Percentiles rank a stretch among this genome's conserved stretches.
Evolutionary conservation across 2,329 filamentous ascomycete species (phyloP).

Genomic region (Epicoccum nigrum): DNA sequence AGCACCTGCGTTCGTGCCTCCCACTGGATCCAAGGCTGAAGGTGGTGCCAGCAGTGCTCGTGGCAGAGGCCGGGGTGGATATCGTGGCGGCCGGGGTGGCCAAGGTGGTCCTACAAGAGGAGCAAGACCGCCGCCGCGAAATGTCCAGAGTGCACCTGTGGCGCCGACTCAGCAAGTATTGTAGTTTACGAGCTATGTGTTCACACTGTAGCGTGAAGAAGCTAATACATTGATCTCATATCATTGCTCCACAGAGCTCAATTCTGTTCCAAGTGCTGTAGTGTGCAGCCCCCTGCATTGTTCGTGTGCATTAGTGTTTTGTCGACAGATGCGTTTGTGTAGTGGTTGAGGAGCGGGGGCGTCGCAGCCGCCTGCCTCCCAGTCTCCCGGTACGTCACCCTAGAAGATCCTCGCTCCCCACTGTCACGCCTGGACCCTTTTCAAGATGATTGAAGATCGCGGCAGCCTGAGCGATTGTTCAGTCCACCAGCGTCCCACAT

Average conservation of each 20-base stretch:
- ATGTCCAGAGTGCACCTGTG: constrained; percentile 15
- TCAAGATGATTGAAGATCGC: not conserved
- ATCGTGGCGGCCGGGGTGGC: constrained; percentile 32
- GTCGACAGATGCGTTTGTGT: too few species aligned
- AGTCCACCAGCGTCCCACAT: not conserved
- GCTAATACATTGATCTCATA: not conserved
- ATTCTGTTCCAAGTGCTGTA: too few species aligned
- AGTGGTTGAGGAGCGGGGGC: too few species aligned
- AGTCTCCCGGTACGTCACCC: constrained; percentile 2
- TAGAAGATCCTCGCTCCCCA: not conserved
- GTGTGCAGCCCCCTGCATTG: too few species aligned
- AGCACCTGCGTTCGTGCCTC: not conserved
- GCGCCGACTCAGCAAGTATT: constrained; percentile 2
- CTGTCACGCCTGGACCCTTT: not conserved
- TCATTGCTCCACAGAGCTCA: too few species aligned
- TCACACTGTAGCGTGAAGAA: not conserved
- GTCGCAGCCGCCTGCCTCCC: too few species aligned
- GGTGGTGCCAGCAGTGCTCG: not conserved
- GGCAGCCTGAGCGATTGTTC: not conserved
- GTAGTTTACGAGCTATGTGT: not conserved
- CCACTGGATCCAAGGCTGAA: not conserved
- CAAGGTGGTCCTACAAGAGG: constrained; percentile 28
- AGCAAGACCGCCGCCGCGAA: constrained; percentile 22
- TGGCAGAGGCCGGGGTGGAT: constrained; percentile 22
- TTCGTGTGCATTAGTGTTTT: too few species aligned